Percentiles rank a stretch among this genome's conserved stretches.
Conservation (phyloP, 441 rosid genomes). For the Syzygium syzygioides region DNA sequence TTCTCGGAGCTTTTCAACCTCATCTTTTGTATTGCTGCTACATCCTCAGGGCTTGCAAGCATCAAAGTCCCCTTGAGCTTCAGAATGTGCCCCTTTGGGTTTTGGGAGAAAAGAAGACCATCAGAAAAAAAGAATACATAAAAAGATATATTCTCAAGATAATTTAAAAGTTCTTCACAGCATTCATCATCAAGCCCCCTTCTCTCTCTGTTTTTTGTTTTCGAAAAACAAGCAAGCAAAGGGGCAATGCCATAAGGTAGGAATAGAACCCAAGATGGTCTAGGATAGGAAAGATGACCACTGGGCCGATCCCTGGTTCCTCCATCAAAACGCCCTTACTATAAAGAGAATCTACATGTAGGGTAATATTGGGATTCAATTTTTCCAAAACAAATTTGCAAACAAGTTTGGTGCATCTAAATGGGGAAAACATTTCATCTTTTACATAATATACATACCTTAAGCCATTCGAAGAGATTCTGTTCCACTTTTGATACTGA, state of each 20-base stretch:
- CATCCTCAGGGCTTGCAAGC: constrained; percentile 96
- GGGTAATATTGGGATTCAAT: background rate
- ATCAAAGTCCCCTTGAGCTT: constrained; percentile 92
- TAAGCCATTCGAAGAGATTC: constrained; percentile 92
- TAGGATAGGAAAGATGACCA: background rate
- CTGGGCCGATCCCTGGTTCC: background rate
- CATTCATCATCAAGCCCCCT: background rate
- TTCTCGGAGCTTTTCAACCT: constrained; percentile 87
- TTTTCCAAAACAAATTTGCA: background rate
- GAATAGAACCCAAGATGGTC: background rate
- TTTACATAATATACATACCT: constrained; percentile 36
- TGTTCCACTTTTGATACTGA: constrained; percentile 95
- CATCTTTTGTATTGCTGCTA: constrained; percentile 77
- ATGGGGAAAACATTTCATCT: background rate
- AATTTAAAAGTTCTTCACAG: background rate
- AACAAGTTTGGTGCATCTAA: background rate
- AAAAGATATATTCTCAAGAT: background rate
- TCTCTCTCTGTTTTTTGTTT: background rate
- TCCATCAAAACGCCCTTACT: background rate
- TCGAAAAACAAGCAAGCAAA: background rate
- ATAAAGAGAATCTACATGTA: background rate
- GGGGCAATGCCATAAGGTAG: background rate
- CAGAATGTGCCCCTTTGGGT: constrained; percentile 76
- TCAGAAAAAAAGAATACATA: background rate
- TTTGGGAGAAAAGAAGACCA: background rate